Conservation (phyloP, 768 basidiomycete genomes). For the Pleurotus ostreatus region DNA sequence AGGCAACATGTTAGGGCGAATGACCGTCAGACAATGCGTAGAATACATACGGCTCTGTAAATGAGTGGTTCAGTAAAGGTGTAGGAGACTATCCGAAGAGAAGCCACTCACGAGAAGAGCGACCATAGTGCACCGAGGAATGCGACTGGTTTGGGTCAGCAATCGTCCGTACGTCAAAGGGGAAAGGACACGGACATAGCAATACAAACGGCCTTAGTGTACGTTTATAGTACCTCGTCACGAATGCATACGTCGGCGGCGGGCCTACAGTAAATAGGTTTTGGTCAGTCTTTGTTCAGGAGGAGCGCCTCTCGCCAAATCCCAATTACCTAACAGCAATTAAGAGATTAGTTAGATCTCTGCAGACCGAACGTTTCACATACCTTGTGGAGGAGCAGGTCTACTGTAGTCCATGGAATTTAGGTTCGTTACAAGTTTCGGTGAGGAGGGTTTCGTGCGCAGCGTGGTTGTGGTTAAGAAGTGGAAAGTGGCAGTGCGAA, state of each 20-base stretch:
- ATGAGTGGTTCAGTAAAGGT: neutral
- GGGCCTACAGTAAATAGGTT: constrained; percentile 27
- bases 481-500: neutral
- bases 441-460: neutral
- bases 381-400: constrained; percentile 11
- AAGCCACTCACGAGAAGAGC: constrained; percentile 54
- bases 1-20: neutral
- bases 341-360: neutral
- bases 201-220: constrained; percentile 63
- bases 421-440: too few species aligned
- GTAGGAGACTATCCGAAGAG: neutral
- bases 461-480: neutral
- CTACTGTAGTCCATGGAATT: constrained; percentile 6
- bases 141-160: constrained; percentile 27
- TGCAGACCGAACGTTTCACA: neutral
- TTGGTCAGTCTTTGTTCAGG: neutral
- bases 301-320: neutral
- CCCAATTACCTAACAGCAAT: neutral
- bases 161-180: neutral
- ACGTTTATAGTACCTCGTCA: constrained; percentile 48
- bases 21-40: too few species aligned
- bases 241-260: constrained; percentile 58
- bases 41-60: constrained; percentile 28
- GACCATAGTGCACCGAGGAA: constrained; percentile 54
- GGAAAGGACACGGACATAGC: constrained; percentile 25